Evolutionary conservation across 495 filamentous ascomycete genomes (phyloP).

Genomic region (Cercophora newfieldiana): DNA sequence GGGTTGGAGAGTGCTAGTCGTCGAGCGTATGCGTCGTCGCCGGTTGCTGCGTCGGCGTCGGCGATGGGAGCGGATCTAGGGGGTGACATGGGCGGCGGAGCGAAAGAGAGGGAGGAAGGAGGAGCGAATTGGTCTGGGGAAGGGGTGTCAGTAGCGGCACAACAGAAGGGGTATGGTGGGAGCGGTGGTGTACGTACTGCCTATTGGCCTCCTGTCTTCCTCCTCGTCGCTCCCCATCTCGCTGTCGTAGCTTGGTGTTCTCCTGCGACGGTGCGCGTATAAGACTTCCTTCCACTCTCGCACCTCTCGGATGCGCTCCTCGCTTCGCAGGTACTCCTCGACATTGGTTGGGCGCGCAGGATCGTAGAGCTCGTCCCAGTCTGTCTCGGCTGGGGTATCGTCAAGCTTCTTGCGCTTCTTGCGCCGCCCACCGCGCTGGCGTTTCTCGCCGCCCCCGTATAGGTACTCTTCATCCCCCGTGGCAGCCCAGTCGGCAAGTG

Average conservation of each 20-base stretch:
- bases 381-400: slow-evolving; percentile 61
- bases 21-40: slow-evolving; percentile 71
- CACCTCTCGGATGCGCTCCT: slow-evolving; percentile 77
- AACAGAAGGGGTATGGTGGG: not conserved
- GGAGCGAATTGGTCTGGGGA: slow-evolving; percentile 68
- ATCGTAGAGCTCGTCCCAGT: slow-evolving; percentile 96
- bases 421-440: slow-evolving; percentile 70
- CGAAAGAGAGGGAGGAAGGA: slow-evolving; percentile 65
- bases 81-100: slow-evolving; percentile 63
- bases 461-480: slow-evolving; percentile 65
- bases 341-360: slow-evolving; percentile 81
- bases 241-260: slow-evolving; percentile 52
- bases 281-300: slow-evolving; percentile 86
- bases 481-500: slow-evolving; percentile 80
- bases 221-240: slow-evolving; percentile 45
- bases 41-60: slow-evolving; percentile 57
- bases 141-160: slow-evolving; percentile 25
- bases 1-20: slow-evolving; percentile 57
- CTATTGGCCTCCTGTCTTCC: slow-evolving; percentile 49
- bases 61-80: slow-evolving; percentile 39
- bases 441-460: slow-evolving; percentile 56
- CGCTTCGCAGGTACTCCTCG: slow-evolving; percentile 81
- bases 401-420: slow-evolving; percentile 86
- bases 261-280: slow-evolving; percentile 69
- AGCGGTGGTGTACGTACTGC: slow-evolving; percentile 49